Evolutionary conservation across 345 rosid genomes (phyloP).

Genomic region (Gossypioides kirkii): DNA sequence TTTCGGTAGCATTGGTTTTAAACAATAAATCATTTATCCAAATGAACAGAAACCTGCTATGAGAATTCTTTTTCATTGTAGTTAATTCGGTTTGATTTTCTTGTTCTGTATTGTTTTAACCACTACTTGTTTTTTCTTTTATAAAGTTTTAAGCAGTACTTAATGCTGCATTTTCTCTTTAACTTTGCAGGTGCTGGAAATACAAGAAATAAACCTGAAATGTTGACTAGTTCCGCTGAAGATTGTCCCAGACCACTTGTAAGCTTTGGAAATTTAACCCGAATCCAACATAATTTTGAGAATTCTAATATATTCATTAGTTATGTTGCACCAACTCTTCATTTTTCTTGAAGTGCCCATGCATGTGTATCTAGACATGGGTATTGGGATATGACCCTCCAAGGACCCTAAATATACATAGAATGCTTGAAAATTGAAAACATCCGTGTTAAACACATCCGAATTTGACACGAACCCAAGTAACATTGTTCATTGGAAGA

Average conservation of each 20-base stretch:
- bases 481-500: neutral
- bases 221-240: constrained; percentile 16
- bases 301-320: no score
- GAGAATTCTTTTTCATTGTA: neutral
- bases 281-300: no score
- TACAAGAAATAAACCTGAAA: constrained; percentile 29
- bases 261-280: neutral
- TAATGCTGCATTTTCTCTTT: constrained; percentile 8
- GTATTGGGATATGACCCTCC: no score
- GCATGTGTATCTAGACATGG: no score
- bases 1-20: neutral
- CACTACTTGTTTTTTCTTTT: no score
- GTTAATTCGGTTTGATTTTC: neutral
- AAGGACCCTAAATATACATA: no score
- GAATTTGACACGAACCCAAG: no score
- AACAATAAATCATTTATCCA: neutral
- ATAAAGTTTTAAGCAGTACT: neutral
- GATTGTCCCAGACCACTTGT: neutral
- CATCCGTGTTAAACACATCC: no score
- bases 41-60: neutral
- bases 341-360: no score
- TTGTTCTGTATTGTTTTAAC: neutral
- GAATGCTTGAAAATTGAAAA: no score
- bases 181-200: constrained; percentile 38
- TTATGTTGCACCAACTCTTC: no score